phyloP scores from a whole-genome alignment of 495 filamentous ascomycete genomes.

The Penicillium cinerascens region DNA sequence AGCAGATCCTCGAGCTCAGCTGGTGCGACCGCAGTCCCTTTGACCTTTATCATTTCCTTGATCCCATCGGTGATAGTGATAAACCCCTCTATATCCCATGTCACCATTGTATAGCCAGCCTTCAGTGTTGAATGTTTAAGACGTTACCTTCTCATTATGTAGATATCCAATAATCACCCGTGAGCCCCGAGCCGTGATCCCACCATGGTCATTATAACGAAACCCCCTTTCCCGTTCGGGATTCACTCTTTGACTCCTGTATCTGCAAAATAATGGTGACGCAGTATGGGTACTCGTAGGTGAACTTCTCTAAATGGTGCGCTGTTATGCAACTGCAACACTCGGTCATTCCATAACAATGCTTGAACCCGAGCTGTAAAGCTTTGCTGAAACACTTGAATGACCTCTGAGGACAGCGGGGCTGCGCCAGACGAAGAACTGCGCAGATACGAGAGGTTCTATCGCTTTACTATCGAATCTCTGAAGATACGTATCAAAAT shows the following conservation, averaged over 20 bases:
- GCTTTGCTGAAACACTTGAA: conserved; percentile 52
- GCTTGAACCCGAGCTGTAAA: conserved; percentile 66
- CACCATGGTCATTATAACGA: conserved; percentile 51
- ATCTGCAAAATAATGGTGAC: conserved; percentile 57
- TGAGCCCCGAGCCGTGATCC: conserved; percentile 56
- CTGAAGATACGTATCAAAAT: conserved; percentile 65
- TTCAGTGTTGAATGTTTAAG: conserved; percentile 57
- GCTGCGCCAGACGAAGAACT: conserved; percentile 59
- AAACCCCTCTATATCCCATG: conserved; percentile 54
- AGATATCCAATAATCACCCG: conserved; percentile 60
- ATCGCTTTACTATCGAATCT: conserved; percentile 58
- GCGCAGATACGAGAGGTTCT: conserved; percentile 52
- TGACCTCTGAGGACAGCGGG: conserved; percentile 61
- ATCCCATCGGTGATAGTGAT: conserved; percentile 64
- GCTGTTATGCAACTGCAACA: conserved; percentile 60
- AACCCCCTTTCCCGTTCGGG: conserved; percentile 45
- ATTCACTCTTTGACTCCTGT: conserved; percentile 60
- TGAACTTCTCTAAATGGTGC: conserved; percentile 50
- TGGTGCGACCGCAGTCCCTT: conserved; percentile 66
- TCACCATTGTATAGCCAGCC: conserved; percentile 67
- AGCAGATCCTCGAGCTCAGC: conserved; percentile 66
- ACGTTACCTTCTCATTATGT: conserved; percentile 50
- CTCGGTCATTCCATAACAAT: conserved; percentile 71
- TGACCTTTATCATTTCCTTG: conserved; percentile 77
- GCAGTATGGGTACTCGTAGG: conserved; percentile 54